Conservation (phyloP, 495 filamentous ascomycete genomes). For the Penicillium canariense region DNA sequence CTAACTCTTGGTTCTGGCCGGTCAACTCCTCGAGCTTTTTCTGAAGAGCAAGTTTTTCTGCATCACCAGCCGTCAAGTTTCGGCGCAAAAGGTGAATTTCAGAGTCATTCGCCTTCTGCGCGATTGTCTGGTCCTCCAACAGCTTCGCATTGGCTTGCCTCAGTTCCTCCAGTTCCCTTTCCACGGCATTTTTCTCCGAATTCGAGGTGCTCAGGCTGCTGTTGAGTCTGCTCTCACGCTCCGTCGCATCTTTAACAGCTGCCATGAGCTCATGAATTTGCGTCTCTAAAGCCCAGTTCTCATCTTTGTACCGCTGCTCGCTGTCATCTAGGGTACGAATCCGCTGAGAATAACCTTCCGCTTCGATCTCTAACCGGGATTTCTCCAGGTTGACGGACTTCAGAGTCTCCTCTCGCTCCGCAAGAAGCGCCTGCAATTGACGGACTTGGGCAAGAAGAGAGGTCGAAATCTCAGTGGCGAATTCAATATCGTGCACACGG, state of each 20-base stretch:
- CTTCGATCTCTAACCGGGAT: constrained; percentile 75
- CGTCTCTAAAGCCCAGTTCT: constrained; percentile 95
- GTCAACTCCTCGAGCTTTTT: constrained; percentile 82
- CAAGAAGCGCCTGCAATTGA: constrained; percentile 76
- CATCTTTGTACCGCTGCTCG: constrained; percentile 93
- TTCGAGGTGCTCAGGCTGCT: constrained; percentile 64
- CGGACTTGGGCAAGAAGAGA: constrained; percentile 87
- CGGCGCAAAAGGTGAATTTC: constrained; percentile 78
- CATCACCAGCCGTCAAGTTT: constrained; percentile 68
- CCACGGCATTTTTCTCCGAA: constrained; percentile 70
- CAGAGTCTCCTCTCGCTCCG: constrained; percentile 82
- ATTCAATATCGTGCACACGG: constrained; percentile 89
- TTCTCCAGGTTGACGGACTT: constrained; percentile 71
- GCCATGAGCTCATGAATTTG: constrained; percentile 78
- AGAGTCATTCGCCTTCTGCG: constrained; percentile 80
- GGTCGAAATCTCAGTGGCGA: constrained; percentile 91
- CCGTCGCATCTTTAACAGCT: constrained; percentile 64
- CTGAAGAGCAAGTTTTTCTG: constrained; percentile 70
- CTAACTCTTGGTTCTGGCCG: constrained; percentile 84
- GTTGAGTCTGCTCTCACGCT: constrained; percentile 76
- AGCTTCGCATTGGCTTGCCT: constrained; percentile 74
- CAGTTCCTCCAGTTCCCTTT: constrained; percentile 85
- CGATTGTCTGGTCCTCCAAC: constrained; percentile 69
- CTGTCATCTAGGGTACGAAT: constrained; percentile 83
- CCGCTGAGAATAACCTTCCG: constrained; percentile 73